Percentiles rank a stretch among this genome's conserved stretches.
phyloP scores from a whole-genome alignment of 129 eudicot genomes.

The Helianthus tuberosus region DNA sequence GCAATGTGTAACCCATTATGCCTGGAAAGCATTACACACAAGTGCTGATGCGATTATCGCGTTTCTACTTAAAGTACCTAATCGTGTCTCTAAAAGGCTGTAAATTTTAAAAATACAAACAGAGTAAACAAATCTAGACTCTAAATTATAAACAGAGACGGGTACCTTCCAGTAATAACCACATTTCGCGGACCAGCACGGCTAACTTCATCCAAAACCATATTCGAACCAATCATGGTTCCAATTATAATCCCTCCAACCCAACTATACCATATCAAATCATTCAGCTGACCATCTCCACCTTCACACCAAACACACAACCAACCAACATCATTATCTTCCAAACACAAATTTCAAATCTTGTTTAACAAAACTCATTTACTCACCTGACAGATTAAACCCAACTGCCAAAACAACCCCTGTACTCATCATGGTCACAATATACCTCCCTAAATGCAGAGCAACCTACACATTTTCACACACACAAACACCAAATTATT shows the following conservation, averaged over 20 bases:
- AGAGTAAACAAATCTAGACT: background rate
- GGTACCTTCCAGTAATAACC: conserved; percentile 95
- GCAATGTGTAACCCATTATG: background rate
- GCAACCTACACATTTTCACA: conserved; percentile 54
- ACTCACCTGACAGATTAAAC: conserved; percentile 74
- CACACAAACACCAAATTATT: background rate
- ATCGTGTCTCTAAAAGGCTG: background rate
- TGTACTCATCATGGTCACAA: conserved; percentile 93
- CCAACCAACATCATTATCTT: background rate
- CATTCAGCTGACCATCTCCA: conserved; percentile 88
- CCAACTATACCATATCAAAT: conserved; percentile 98
- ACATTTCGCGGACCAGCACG: conserved; percentile 98
- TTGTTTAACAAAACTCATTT: no score
- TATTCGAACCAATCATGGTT: conserved; percentile 93
- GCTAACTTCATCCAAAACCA: conserved; percentile 94
- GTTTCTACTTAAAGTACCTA: background rate
- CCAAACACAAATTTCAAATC: conserved; percentile 3
- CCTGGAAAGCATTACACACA: background rate
- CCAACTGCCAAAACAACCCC: conserved; percentile 80
- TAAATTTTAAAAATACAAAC: background rate
- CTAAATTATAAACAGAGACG: background rate
- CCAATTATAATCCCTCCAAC: conserved; percentile 95
- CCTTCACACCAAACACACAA: conserved; percentile 45
- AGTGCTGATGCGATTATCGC: background rate
- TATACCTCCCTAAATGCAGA: conserved; percentile 84